Base-by-base conservation (phyloP, 2,329 filamentous ascomycete genomes). In the Exophiala bonariae region DNA sequence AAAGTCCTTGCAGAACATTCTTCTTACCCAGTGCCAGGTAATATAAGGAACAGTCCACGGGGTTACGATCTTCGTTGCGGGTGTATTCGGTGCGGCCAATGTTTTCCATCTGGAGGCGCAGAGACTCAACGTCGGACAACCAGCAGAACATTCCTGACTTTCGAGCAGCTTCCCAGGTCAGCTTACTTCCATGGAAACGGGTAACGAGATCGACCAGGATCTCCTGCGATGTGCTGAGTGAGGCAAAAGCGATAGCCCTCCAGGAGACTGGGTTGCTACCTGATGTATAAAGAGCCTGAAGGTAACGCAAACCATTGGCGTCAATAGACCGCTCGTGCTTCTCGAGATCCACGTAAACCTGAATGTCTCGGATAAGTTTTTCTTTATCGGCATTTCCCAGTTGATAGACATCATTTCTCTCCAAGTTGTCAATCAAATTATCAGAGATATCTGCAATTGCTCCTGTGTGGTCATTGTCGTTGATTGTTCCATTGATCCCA, bases 141-240 rank as follows among this genome's bases (percentile, higher is more conserved):
- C 93, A 99, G 83, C 96, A 92, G 63, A 96, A 96, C 45, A 97
- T 78, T 9, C 93, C 93, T 56, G 86, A 89, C 63, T 95, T 86
- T 37, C 86, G 79, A 1, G 92, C 93, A 59, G 91, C 80, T 54
- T 86, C 80, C 93, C 93, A 99, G 5, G 85, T 72, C 72, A 97
- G 77, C 49, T 81, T 85, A 1, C 86, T 85, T 54, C 90, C 86
- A 58, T 86, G 90, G 60, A 95, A 89, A 16, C 81, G 76, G 9
- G 84, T 83, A 8, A 96, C 86, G 59, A 96, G 84, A 64, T 96
- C 89, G 1, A 87, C 75, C 14, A 97, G 73, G 31, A 97, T 91
- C 63, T 97, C 92, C 66, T 99, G 93, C 50, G 89, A 58, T 3
- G 47, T 46, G 30, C 55, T 58, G 18, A 42, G 38, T 89, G 9